A percentile compares a stretch with the other conserved stretches of the same genome.
Conservation (phyloP, 805 yeast genomes). For the Kregervanrija fluxuum region DNA sequence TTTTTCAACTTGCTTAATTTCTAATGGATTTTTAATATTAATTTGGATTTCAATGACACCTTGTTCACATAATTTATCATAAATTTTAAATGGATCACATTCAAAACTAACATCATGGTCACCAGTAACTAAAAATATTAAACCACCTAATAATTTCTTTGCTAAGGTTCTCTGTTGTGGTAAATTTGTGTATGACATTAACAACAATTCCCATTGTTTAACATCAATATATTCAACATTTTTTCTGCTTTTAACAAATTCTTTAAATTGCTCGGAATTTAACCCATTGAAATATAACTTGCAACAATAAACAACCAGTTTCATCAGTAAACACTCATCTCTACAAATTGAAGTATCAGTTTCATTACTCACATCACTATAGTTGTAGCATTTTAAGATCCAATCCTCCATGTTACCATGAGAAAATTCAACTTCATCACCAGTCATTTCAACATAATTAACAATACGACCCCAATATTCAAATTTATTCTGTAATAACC, state of each 20-base stretch:
- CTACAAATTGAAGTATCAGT: constrained; percentile 36
- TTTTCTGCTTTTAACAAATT: constrained; percentile 19
- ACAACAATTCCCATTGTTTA: constrained; percentile 37
- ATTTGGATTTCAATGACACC: constrained; percentile 24
- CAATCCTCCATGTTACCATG: constrained; percentile 28
- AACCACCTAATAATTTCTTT: constrained; percentile 33
- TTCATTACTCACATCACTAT: constrained; percentile 12
- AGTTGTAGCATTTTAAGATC: constrained; percentile 28
- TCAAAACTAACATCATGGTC: constrained; percentile 60
- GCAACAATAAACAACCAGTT: constrained; percentile 45
- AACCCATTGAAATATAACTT: constrained; percentile 31
- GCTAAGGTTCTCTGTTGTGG: constrained; percentile 42
- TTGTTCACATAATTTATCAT: constrained; percentile 31
- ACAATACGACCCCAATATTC: constrained; percentile 56
- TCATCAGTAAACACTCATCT: constrained; percentile 64
- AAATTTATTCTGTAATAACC: constrained; percentile 78
- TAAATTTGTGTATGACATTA: constrained; percentile 37
- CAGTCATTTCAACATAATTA: constrained; percentile 22
- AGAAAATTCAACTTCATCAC: constrained; percentile 11
- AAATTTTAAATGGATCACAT: constrained; percentile 66
- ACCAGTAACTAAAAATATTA: constrained; percentile 33
- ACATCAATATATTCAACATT: constrained; percentile 10
- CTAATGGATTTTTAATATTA: constrained; percentile 58
- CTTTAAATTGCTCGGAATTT: constrained; percentile 16
- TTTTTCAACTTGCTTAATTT: constrained; percentile 64